Percentiles rank a stretch among this genome's conserved stretches.
These are phyloP conservation scores for Oryza glumipatula DNA, from an alignment of 176 grass and related monocot species.

Conservation along the genomic window DNA sequence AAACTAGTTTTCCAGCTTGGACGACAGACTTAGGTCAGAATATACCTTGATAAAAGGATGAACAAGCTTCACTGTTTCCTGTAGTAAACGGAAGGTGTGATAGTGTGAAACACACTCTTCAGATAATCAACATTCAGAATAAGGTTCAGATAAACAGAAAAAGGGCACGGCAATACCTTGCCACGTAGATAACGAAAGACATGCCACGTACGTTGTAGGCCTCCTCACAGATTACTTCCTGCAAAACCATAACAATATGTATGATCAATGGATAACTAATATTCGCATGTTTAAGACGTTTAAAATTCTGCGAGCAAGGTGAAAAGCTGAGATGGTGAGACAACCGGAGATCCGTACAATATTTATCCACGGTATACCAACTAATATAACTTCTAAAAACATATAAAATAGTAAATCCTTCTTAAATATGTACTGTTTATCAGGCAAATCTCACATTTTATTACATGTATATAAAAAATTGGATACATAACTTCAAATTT, in stretches of 20 bases:
- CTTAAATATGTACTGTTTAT: neutral
- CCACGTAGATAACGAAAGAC: neutral
- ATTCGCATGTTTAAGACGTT: too few species aligned
- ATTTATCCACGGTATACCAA: neutral
- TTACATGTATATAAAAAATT: neutral
- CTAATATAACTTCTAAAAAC: neutral
- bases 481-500: neutral
- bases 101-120: neutral
- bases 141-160: neutral
- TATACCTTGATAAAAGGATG: neutral
- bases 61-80: neutral
- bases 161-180: neutral
- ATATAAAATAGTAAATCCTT: neutral
- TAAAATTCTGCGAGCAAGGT: too few species aligned
- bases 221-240: neutral
- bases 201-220: neutral
- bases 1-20: neutral
- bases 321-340: too few species aligned
- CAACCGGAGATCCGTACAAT: neutral
- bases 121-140: neutral
- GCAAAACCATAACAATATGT: neutral
- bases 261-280: too few species aligned
- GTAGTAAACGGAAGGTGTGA: neutral
- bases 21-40: neutral
- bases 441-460: too few species aligned